Evolutionary conservation across 2,329 filamentous ascomycete species (phyloP).

Genomic region (Fusarium solani-melongenae): DNA sequence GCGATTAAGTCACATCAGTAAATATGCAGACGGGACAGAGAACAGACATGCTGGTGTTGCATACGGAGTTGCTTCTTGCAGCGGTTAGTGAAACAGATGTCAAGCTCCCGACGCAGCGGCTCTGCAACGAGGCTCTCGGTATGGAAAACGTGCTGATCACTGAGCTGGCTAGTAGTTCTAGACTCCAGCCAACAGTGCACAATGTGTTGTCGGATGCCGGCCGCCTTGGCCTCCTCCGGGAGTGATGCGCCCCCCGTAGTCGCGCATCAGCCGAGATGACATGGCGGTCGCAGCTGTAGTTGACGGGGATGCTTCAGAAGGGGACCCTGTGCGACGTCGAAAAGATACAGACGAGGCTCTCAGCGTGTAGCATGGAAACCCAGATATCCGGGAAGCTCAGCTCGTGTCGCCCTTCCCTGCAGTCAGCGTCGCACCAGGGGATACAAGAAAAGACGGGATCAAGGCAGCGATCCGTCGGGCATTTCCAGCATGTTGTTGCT

Average conservation of each 20-base stretch:
- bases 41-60: not conserved
- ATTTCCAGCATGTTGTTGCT: conserved; percentile 25
- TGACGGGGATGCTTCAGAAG: not conserved
- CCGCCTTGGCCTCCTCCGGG: not conserved
- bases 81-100: conserved; percentile 1
- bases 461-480: conserved; percentile 15
- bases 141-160: conserved; percentile 6
- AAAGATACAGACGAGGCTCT: not conserved
- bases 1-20: conserved; percentile 14
- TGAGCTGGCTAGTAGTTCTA: conserved; percentile 4
- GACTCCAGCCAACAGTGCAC: conserved; percentile 2
- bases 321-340: not conserved
- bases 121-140: conserved; percentile 15
- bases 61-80: not conserved
- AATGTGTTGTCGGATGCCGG: conserved; percentile 1
- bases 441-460: conserved; percentile 4
- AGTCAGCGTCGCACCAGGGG: conserved; percentile 30
- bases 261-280: conserved; percentile 4
- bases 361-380: not conserved
- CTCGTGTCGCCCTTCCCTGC: conserved; percentile 5
- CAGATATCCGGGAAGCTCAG: conserved; percentile 5
- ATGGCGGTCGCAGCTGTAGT: conserved; percentile 14
- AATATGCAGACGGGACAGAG: conserved; percentile 10
- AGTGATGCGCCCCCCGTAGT: not conserved
- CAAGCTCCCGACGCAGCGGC: not conserved